phyloP scores from a whole-genome alignment of 192 early-diverging fungal species.

The Phycomyces blakesleeanus region DNA sequence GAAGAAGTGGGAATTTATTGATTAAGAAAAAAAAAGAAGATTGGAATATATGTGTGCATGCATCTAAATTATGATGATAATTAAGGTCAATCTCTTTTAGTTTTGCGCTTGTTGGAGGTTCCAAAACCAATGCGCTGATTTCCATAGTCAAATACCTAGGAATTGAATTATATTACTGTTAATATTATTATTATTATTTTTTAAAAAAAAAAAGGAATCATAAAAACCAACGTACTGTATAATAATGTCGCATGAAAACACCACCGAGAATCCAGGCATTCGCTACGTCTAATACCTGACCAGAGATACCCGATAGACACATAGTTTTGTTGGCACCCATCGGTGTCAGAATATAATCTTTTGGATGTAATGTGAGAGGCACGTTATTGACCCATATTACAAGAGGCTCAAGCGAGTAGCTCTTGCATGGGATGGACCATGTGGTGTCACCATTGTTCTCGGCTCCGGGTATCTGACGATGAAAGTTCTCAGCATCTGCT shows the following conservation, averaged over 20 bases:
- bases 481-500: slow-evolving; percentile 36
- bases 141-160: slow-evolving; percentile 4
- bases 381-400: neutral
- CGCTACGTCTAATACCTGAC: slow-evolving; percentile 4
- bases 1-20: neutral
- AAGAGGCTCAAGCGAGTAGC: neutral
- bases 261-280: slow-evolving; percentile 26
- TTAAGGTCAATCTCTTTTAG: neutral
- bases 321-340: neutral
- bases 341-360: slow-evolving; percentile 17
- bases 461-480: slow-evolving; percentile 35
- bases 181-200: too few species aligned
- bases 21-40: too few species aligned
- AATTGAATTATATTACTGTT: neutral
- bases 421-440: slow-evolving; percentile 17
- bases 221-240: slow-evolving; percentile 34
- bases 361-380: neutral
- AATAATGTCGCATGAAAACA: slow-evolving; percentile 23
- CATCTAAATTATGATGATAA: too few species aligned
- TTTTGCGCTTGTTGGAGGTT: neutral
- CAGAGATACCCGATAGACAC: slow-evolving; percentile 25
- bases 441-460: slow-evolving; percentile 22
- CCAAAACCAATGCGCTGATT: slow-evolving; percentile 3
- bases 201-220: neutral
- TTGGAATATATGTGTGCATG: too few species aligned